Evolutionary conservation across 2,329 filamentous ascomycete species (phyloP).

Genomic region (Didymellaceae sp.): DNA sequence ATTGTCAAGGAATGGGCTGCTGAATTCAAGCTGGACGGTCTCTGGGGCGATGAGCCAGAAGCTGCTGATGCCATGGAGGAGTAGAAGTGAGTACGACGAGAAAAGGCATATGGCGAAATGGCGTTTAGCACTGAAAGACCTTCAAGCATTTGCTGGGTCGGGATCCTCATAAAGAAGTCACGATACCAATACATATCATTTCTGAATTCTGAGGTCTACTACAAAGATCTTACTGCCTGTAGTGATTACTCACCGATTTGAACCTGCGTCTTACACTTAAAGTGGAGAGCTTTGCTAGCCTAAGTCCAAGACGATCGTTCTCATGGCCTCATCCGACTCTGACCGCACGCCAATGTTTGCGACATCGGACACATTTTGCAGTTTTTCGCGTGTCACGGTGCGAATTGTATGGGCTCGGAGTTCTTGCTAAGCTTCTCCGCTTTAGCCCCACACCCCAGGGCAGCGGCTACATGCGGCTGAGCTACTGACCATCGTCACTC

Average conservation of each 20-base stretch:
- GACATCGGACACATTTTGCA: conserved; percentile 25
- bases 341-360: conserved; percentile 23
- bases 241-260: too few species aligned
- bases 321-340: conserved; percentile 25
- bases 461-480: conserved; percentile 33
- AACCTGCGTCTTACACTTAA: not conserved
- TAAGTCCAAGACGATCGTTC: not conserved
- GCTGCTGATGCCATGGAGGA: conserved; percentile 47
- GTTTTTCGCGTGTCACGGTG: conserved; percentile 6
- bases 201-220: not conserved
- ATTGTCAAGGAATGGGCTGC: conserved; percentile 92
- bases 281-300: conserved; percentile 4
- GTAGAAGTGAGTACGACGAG: conserved; percentile 12
- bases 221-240: not conserved
- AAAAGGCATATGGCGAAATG: conserved; percentile 16
- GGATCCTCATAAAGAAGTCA: conserved; percentile 19
- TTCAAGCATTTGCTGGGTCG: conserved; percentile 15
- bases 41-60: conserved; percentile 75
- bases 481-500: conserved; percentile 22
- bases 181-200: conserved; percentile 23
- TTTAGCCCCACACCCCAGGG: conserved; percentile 24
- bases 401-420: conserved; percentile 12
- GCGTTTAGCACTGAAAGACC: conserved; percentile 14
- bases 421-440: conserved; percentile 13
- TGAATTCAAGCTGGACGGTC: conserved; percentile 92